Evolutionary conservation across 2,329 filamentous ascomycete species (phyloP), one percentile per base, ranked within the genome.

Genomic region (Cordyceps militaris): DNA sequence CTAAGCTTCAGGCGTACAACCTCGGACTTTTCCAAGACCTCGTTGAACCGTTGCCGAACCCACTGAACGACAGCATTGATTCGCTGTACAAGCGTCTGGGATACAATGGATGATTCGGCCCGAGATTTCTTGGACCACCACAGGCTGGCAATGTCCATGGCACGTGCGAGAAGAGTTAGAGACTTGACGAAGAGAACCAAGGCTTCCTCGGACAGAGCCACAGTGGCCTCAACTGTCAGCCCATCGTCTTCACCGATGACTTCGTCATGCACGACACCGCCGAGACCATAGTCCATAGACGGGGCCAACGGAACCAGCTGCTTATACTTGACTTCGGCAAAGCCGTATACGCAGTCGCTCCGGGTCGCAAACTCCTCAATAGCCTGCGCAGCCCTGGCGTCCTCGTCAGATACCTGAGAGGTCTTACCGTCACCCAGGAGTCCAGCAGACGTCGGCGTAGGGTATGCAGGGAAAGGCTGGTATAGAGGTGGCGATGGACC

Each of bases 241-340:
- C 88, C 88, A 40, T 89, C 88, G 16, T 91, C 88, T 11, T 84
- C 81, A 13, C 72, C 69, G 11, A 73, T 71, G 62, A 78, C 67
- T 66, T 80, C 77, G 4, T 87, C 83, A 9, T 75, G 68, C 4
- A 75, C 74, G n/a, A 81, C 71, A 14, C 86, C 84, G 7, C 87
- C 86, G 4, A 91, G 79, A 6, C 84, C 85, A 63, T 88, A 84
- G 50, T 89, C 85, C 63, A 81, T 82, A 0, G 89, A 93, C 1
- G 93, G 94, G 1, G 90, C 85, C 46, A 94, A 76, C 3, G 94
- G 94, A 51, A 97, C 84, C n/a, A 99, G 81, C 71, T 99, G 94
- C 72, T 95, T 94, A 73, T 95, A 97, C 73, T 99, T 99, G 68
- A 99, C 93, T 73, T 99, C 93, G 6, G 94, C 94, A 72, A 99